Percentiles rank a stretch among this genome's conserved stretches.
These are phyloP conservation scores for Pleurotus giganteus DNA, from an alignment of 768 basidiomycete species.

Conservation along the genomic window DNA sequence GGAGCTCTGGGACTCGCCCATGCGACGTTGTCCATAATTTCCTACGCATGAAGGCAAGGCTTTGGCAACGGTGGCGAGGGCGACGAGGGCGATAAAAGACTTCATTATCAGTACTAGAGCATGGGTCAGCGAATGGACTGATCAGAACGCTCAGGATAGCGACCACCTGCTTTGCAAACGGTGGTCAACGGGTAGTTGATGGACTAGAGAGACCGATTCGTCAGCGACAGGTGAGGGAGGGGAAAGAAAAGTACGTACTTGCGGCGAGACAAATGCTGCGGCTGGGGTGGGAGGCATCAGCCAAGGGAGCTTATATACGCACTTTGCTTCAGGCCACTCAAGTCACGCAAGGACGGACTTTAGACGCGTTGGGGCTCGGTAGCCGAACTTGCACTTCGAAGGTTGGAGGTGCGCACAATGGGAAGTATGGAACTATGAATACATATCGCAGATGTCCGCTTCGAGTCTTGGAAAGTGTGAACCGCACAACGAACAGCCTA, in stretches of 20 bases:
- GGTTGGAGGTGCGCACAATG: too few relatives aligned
- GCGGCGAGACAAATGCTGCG: neutral
- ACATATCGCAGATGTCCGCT: too few relatives aligned
- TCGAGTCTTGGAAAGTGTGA: too few relatives aligned
- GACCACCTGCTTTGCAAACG: neutral
- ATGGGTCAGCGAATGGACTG: neutral
- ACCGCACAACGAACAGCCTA: too few relatives aligned
- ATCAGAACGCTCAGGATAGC: neutral
- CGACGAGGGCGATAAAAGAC: neutral
- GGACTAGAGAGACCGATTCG: neutral
- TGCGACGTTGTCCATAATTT: neutral
- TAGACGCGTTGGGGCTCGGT: too few relatives aligned
- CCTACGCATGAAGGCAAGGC: neutral
- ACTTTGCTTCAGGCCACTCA: neutral
- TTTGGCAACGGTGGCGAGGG: neutral
- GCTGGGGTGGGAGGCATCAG: neutral
- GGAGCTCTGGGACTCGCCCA: neutral
- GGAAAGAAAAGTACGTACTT: neutral
- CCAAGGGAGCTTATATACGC: neutral
- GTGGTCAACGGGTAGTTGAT: neutral
- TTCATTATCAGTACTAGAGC: neutral
- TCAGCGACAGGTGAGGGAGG: neutral
- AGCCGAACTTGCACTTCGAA: too few relatives aligned
- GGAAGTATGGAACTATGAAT: too few relatives aligned
- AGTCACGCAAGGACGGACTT: too few relatives aligned